Conservation (phyloP, 2,329 filamentous ascomycete species). For the Stagonosporopsis cucurbitacearum region DNA sequence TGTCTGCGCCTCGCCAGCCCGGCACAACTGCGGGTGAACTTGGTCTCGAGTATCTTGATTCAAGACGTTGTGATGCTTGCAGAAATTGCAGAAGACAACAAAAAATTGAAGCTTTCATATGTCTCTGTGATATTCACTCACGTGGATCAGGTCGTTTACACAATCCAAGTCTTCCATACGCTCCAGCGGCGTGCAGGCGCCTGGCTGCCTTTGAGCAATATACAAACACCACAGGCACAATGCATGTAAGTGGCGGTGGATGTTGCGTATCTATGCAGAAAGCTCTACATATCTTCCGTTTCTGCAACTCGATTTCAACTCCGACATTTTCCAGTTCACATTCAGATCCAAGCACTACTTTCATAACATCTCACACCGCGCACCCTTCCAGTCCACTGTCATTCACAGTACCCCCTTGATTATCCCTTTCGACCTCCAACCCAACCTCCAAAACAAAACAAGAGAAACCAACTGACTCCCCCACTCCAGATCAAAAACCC, state of each 20-base stretch:
- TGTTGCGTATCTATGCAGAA: background rate
- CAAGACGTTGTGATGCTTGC: background rate
- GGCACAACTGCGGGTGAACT: background rate
- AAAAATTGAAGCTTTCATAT: background rate
- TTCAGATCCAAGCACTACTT: background rate
- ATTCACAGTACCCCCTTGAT: background rate
- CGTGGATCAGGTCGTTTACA: background rate
- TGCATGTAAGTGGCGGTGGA: conserved; percentile 21
- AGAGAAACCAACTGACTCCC: background rate
- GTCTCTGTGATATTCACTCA: background rate
- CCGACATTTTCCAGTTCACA: background rate
- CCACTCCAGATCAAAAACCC: conserved; percentile 69
- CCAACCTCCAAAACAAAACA: background rate
- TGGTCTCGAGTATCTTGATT: background rate
- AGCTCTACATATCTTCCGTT: background rate
- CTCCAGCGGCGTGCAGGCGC: background rate
- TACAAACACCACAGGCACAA: conserved; percentile 1
- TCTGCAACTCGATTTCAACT: background rate
- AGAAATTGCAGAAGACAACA: background rate
- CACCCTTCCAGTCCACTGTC: background rate
- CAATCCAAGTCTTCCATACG: background rate
- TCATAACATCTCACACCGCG: background rate
- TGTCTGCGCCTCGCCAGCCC: background rate
- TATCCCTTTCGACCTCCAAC: background rate
- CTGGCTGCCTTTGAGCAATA: background rate